A percentile compares a stretch with the other conserved stretches of the same genome.
phyloP scores from a whole-genome alignment of 108 stramenopile genomes.

The Stephanodiscus minutulus region DNA sequence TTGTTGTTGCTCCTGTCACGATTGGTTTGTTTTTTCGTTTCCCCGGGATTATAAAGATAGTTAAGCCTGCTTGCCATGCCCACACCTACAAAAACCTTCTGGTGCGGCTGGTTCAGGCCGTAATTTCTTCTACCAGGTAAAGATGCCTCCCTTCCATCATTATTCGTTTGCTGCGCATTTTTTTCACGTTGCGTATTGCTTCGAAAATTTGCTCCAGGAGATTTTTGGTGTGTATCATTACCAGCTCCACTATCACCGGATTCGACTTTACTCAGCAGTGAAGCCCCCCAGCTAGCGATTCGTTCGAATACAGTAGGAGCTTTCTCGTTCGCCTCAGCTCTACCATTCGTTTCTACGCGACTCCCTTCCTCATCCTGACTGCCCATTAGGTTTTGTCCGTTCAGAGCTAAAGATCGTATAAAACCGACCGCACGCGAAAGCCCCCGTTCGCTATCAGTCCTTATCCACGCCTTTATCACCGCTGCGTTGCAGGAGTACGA shows the following conservation, averaged over 20 bases:
- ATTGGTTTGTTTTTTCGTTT: not conserved
- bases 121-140: not conserved
- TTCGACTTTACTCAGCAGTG: constrained; percentile 12
- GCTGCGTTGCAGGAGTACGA: constrained; percentile 9
- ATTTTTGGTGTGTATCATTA: not conserved
- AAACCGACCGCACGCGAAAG: constrained; percentile 22
- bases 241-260: not conserved
- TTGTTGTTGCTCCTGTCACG: not conserved
- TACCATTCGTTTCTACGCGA: not conserved
- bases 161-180: not conserved
- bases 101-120: not conserved
- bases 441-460: constrained; percentile 29
- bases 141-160: not conserved
- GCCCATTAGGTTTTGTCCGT: constrained; percentile 7
- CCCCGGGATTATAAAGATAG: not conserved
- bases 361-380: not conserved
- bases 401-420: constrained; percentile 20
- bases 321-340: constrained; percentile 2
- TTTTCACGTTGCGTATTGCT: not conserved
- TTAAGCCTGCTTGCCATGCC: constrained; percentile 15
- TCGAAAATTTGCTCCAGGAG: not conserved
- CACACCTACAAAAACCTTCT: not conserved
- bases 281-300: constrained; percentile 24
- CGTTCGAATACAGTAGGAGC: constrained; percentile 17
- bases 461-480: constrained; percentile 43